Evolutionary conservation across 768 basidiomycete species (phyloP).

Genomic region (Sarcodon sp.): DNA sequence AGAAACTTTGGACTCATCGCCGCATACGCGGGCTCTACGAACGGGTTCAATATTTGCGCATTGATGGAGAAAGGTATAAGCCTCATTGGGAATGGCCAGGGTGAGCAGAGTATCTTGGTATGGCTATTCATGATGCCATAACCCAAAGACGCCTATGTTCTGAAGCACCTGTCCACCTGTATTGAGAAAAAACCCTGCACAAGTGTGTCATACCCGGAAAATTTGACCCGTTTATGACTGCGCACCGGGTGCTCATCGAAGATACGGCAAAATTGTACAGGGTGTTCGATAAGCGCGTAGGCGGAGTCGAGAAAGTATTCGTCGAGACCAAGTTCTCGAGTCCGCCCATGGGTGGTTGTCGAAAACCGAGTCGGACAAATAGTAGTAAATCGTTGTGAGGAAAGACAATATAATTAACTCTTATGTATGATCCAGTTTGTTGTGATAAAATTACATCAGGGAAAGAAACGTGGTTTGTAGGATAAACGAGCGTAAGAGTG

Average conservation of each 20-base stretch:
- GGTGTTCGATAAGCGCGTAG: constrained; percentile 44
- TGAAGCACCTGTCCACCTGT: constrained; percentile 52
- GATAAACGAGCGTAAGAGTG: no score
- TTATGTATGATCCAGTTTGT: no score
- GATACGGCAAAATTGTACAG: constrained; percentile 53
- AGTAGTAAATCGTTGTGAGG: no score
- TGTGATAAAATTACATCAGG: no score
- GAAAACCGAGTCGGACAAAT: constrained; percentile 24
- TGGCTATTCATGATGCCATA: neutral
- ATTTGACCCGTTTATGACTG: constrained; percentile 52
- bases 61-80: constrained; percentile 69
- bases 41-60: constrained; percentile 58
- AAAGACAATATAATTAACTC: no score
- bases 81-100: constrained; percentile 61
- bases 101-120: neutral
- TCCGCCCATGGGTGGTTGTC: constrained; percentile 36
- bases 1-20: constrained; percentile 52
- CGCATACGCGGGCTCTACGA: constrained; percentile 55
- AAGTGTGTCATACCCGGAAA: constrained; percentile 51
- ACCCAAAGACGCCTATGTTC: neutral
- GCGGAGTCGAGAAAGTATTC: constrained; percentile 60
- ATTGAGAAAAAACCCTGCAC: constrained; percentile 60
- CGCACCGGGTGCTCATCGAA: constrained; percentile 50
- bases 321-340: constrained; percentile 48
- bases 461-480: no score